phyloP scores from a whole-genome alignment of 176 grass and related monocot genomes.

The Musa troglodytarum region DNA sequence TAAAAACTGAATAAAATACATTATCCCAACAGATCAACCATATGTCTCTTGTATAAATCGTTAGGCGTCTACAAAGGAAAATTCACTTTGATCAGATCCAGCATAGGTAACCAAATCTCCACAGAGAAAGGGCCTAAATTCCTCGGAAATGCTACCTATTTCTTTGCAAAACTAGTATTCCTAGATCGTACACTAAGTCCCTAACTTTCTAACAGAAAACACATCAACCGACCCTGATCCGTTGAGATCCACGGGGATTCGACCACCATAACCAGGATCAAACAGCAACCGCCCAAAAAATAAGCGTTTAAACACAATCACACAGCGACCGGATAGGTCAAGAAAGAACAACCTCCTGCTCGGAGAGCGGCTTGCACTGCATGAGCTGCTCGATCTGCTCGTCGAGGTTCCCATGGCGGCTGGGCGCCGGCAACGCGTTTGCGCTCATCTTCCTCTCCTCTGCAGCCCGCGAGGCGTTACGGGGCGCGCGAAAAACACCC shows the following conservation, averaged over 20 bases:
- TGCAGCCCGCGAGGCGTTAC: neutral
- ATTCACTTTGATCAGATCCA: too few species aligned
- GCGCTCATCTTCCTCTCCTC: constrained; percentile 5
- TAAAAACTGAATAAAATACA: too few species aligned
- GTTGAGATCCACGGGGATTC: neutral
- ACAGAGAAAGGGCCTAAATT: too few species aligned
- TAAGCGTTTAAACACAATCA: neutral
- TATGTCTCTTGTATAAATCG: too few species aligned
- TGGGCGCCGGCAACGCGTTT: constrained; percentile 29
- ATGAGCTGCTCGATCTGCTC: constrained; percentile 92
- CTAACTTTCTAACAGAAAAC: neutral
- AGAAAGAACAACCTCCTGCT: constrained; percentile 51
- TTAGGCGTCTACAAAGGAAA: too few species aligned
- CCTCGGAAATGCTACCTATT: too few species aligned
- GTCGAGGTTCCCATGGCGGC: constrained; percentile 76
- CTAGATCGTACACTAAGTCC: neutral
- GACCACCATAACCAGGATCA: neutral
- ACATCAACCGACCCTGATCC: neutral
- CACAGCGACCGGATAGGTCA: neutral
- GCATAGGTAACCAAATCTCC: too few species aligned
- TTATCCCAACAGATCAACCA: too few species aligned
- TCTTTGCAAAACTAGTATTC: neutral
- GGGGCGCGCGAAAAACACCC: neutral
- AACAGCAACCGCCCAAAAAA: neutral
- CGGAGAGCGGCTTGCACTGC: constrained; percentile 97